Conservation (phyloP, 768 basidiomycete genomes). For the Pisolithus marmoratus region DNA sequence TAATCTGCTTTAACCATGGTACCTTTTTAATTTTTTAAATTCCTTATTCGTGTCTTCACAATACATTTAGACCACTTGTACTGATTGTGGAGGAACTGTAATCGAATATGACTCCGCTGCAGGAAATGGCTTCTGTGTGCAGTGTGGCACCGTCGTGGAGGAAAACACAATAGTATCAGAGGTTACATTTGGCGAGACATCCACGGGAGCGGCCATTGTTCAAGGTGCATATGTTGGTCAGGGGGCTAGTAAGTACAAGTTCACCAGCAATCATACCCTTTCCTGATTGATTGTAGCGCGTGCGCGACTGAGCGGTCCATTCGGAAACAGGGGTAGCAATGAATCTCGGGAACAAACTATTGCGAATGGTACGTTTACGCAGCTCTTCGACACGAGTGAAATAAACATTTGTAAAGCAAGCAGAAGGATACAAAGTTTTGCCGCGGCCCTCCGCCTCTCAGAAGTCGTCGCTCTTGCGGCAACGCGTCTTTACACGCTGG, state of each 20-base stretch:
- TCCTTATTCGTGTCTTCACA: background rate
- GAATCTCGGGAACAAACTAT: constrained; percentile 92
- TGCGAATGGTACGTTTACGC: constrained; percentile 60
- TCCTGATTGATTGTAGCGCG: constrained; percentile 45
- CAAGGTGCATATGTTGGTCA: constrained; percentile 90
- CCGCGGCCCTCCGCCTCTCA: constrained; percentile 69
- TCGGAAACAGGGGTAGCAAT: constrained; percentile 68
- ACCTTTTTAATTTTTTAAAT: too few relatives aligned
- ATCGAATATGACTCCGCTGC: constrained; percentile 83
- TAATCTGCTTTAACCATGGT: constrained; percentile 11
- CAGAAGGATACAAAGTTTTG: constrained; percentile 78
- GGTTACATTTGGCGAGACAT: constrained; percentile 91
- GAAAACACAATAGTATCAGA: constrained; percentile 94
- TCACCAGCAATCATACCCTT: background rate
- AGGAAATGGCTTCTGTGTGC: constrained; percentile 79
- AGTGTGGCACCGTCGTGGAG: constrained; percentile 87
- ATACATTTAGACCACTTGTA: constrained; percentile 50
- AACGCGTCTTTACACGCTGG: constrained; percentile 84
- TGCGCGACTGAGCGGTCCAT: constrained; percentile 77
- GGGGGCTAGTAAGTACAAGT: constrained; percentile 69
- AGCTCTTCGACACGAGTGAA: background rate
- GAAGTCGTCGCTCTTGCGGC: constrained; percentile 79
- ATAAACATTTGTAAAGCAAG: constrained; percentile 45
- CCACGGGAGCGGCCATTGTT: constrained; percentile 89
- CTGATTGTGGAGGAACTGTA: constrained; percentile 74